Evolutionary conservation across 345 rosid species (phyloP), one percentile per base, ranked within the genome.

Genomic region (Bruguiera parviflora): DNA sequence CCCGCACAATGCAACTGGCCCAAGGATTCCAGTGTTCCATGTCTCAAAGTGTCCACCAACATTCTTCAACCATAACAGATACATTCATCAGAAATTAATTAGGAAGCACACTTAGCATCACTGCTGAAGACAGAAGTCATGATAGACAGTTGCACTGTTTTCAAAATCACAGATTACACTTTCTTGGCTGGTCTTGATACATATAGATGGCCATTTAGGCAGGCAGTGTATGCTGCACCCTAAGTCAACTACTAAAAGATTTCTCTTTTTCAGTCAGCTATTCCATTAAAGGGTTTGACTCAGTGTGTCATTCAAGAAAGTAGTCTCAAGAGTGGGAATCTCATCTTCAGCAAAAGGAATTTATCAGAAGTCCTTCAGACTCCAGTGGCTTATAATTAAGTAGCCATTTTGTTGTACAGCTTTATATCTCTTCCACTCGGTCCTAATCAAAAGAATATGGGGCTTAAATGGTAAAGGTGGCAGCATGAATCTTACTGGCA

Each of bases 31-130:
- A 1, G 96, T 92, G 70, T 83, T 87, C 98, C 98, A 92, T 53
- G 92, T 76, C 89, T 96, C 99, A 10, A 77, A 96, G 69, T 92
- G 98, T 57, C 98, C 98, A 25, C 99, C 99, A 0, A 96, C 85
- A 79, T 90, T 96, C 99, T 96, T 71, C 75, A 73, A 31, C 29
- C 13, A 32, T 25, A 58, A 52, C 29, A 46, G 66, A 64, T 56
- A 70, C 56, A 53, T 24, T 27, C 29, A 71, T 64, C 53, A 69
- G n/a, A 18, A 65, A 64, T 47, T 64, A 39, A 24, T 56, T 24
- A 55, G 24, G 20, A 6, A 65, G 49, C 24, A 19, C 13, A 22
- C 21, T 53, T 61, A 24, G n/a, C 27, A 11, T 9, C 25, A 59
- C 6, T 5, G 13, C 60, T 6, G 24, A 56, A 47, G 31, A 28